Evolutionary conservation across 352 stramenopile species (phyloP).

Genomic region (Globisporangium spinosum): DNA sequence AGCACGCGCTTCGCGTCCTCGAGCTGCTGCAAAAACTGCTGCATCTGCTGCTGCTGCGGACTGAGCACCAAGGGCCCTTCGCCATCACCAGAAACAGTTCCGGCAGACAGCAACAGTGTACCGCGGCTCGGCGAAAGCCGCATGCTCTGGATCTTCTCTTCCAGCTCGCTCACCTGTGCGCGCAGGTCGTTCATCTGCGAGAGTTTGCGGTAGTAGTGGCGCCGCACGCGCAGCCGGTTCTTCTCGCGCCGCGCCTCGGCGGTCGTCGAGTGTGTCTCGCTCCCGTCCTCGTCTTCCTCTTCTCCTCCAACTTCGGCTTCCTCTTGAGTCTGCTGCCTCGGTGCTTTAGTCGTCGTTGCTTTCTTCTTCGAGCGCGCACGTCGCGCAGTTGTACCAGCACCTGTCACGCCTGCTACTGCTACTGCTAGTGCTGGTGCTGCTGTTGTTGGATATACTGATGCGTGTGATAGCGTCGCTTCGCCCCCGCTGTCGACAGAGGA

Average conservation of each 20-base stretch:
- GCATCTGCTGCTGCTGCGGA: conserved; percentile 1
- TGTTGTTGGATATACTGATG: background rate
- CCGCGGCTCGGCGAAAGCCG: background rate
- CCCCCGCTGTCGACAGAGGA: conserved; percentile 12
- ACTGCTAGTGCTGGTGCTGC: background rate
- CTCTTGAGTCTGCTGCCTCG: background rate
- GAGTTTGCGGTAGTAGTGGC: conserved; percentile 22
- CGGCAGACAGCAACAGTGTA: background rate
- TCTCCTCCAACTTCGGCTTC: background rate
- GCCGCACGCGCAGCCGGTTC: conserved; percentile 22
- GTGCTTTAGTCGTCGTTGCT: background rate
- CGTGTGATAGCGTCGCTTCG: background rate
- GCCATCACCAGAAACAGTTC: background rate
- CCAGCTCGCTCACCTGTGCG: conserved; percentile 17
- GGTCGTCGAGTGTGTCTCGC: background rate
- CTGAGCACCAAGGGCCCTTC: conserved; percentile 1
- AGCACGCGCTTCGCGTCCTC: conserved; percentile 7
- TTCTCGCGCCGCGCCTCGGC: conserved; percentile 17
- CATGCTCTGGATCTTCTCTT: conserved; percentile 14
- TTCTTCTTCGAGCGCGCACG: conserved; percentile 5
- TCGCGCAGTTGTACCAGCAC: background rate
- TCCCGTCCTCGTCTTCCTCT: background rate
- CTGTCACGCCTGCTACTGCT: background rate
- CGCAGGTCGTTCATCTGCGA: conserved; percentile 22
- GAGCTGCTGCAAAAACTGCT: conserved; percentile 11